Evolutionary conservation across 2,329 filamentous ascomycete genomes (phyloP), one percentile per base, ranked within the genome.

Genomic region (Penicillium sclerotiorum): DNA sequence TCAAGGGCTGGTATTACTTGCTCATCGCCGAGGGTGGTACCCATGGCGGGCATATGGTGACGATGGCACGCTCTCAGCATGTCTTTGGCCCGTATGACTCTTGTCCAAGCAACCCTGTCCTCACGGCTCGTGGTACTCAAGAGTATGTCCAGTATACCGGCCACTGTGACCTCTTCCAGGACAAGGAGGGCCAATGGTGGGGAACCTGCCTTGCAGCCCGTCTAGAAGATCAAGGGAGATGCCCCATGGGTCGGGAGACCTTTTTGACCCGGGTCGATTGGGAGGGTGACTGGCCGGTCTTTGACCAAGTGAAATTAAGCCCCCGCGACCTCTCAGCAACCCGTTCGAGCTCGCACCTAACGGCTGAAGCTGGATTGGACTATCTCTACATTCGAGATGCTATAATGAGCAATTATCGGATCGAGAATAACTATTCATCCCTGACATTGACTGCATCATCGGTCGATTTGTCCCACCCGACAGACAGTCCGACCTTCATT

Each of bases 81-180:
- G 44, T 66, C 17, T 54, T 52, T 56, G 74, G 74, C 0, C 74
- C 74, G 2, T 77, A 73, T 49, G 71, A 74, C 49, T 35, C 67
- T 2, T 69, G 70, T 44, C 64, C 69, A 0, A 52, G 62, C 13
- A 77, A 77, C 37, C 68, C 73, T 3, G 65, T 77, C n/a, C 58
- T 77, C 8, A 70, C 74, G 0, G 71, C 71, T 13, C 63, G 61
- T 32, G 66, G 69, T n/a, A 69, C 72, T 0, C 63, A 67, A 0
- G 50, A 67, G 27, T 76, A 75, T 51, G 69, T 67, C 49, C 80
- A 83, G 55, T 79, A 79, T 1, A 75, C 82, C 0, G 81, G 81
- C 0, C 82, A 84, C 45, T 77, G 78, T 0, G 81, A 84, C 53
- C 52, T 84, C 2, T 83, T 84, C 51, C 75, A 80, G 40, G 81